Evolutionary conservation across 2,329 filamentous ascomycete species (phyloP), one percentile per base, ranked within the genome.

Genomic region (Aureobasidium sp.): DNA sequence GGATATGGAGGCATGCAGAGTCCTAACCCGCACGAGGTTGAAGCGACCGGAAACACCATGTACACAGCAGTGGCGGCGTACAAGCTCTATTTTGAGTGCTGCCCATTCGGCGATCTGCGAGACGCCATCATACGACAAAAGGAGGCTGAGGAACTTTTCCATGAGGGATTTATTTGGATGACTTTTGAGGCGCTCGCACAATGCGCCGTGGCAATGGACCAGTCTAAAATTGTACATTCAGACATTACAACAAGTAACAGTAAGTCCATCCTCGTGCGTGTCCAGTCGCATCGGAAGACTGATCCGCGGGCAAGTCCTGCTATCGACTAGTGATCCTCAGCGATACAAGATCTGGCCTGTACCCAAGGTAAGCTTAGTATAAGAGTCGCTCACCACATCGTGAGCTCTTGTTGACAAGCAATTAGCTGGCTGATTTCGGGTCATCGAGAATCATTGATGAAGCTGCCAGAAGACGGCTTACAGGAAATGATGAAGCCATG

Each of bases 81-180:
- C 20, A 59, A 47, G 55, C 41, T 59, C 13, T 59, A 59, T 15
- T 27, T 59, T 8, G 55, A 59, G 43, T 59, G 47, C 15, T 59
- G 55, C 10, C 27, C 41, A n/a, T 59, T 34, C 20, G 55, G 55
- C 29, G 55, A 59, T 37, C 13, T 59, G 29, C 3, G 29, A 4
- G 27, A 59, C 7, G 13, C 26, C 3, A 59, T 59, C 10, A 15
- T 17, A 47, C 15, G 43, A 32, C 55, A 59, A 10, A 47, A 6
- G 13, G 20, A 13, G 9, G 43, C 29, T 37, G 5, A n/a, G 1
- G 29, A 59, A 34, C 29, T 13, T 6, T 59, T 59, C 15, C 41
- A 46, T 26, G 55, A 59, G 29, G 41, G 41, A n/a, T 59, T 47
- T 10, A 46, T 59, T 29, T 47, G 41, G 55, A 59, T 59, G 55